Evolutionary conservation across 2,329 filamentous ascomycete species (phyloP).

Genomic region (Colletotrichum karsti): DNA sequence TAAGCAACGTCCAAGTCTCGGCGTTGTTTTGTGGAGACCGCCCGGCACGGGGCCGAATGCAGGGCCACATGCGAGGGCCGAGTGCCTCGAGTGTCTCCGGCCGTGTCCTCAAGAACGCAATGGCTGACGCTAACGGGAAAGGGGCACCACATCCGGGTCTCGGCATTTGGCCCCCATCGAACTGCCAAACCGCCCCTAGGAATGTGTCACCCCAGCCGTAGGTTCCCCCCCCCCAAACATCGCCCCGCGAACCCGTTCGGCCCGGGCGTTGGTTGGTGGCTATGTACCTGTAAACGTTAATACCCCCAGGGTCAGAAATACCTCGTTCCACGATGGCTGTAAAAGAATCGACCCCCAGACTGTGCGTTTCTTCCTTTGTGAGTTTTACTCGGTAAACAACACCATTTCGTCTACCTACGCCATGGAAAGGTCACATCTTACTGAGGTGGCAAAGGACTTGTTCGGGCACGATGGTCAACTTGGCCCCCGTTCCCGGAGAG

Average conservation of each 20-base stretch:
- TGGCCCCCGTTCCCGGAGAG: not conserved
- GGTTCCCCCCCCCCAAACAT: too few relatives aligned
- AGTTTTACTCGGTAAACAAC: not conserved
- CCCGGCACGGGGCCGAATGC: conserved; percentile 17
- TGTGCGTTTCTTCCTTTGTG: too few relatives aligned
- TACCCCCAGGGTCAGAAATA: too few relatives aligned
- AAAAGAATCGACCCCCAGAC: too few relatives aligned
- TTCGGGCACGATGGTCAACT: not conserved
- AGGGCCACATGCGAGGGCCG: not conserved
- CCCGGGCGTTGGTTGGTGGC: not conserved
- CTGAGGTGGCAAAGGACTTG: too few relatives aligned
- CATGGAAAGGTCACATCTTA: not conserved
- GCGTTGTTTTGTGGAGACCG: not conserved
- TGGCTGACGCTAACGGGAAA: not conserved
- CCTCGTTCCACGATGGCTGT: too few relatives aligned
- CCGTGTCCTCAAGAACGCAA: not conserved
- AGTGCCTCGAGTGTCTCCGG: not conserved
- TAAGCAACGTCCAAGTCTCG: not conserved
- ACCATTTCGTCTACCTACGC: not conserved
- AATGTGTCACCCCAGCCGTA: too few relatives aligned
- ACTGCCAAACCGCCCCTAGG: not conserved
- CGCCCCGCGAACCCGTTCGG: not conserved
- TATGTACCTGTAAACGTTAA: not conserved
- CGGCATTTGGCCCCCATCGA: not conserved
- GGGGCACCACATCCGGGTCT: not conserved